Base-by-base conservation (phyloP, 2,329 filamentous ascomycete genomes). In the Zasmidium angulare region DNA sequence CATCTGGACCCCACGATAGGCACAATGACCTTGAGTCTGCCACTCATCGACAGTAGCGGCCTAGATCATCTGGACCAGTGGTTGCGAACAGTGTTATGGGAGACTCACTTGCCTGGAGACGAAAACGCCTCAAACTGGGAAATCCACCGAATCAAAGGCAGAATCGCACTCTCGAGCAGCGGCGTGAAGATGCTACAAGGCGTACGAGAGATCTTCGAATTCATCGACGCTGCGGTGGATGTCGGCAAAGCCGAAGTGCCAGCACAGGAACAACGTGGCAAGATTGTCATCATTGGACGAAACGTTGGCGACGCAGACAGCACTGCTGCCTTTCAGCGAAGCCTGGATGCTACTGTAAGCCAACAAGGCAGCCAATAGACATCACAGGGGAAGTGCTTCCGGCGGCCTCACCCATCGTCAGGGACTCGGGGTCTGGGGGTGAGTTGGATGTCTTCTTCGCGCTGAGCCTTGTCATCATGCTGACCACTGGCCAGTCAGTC, bases 121-220 rank as follows among this genome's bases (percentile, higher is more conserved):
- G 14, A 55, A 9, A 20, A 26, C 17, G 26, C 46, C 2, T 43
- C 69, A 55, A 47, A 73, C 2, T 90, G 96, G 64, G 92, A 97
- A 69, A 87, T 98, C 21, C 93, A 99, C 71, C 85, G 95, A 12
- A 79, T 91, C 36, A 99, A 99, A 73, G 93, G 92, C 0, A 85
- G 91, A 2, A 75, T 98, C 6, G 79, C 84, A 0, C 79, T 93
- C 19, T 70, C 77, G 0, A 81, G 87, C 56, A 91, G 90, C 1
- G 78, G 80, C 0, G 78, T 86, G 47, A 90, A 91, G 72, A 85
- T 98, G 63, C 81, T 98, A 7, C 95, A 99, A 74, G 95, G 93
- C 1, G 95, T 99, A 0, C 81, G 93, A 55, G 93, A 97, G 68
- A 84, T 98, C 17, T 99, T 98, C 74, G 95, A 99, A 69, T 89